A percentile compares a stretch with the other conserved stretches of the same genome.
Conservation (phyloP, 345 rosid genomes). For the rapeseed (Brassica napus) region Da-Ae NC_063452.1:57265501-57266000, state of each 20-base stretch:
- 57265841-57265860: conserved; percentile 52
- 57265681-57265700: conserved; percentile 68
- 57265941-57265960: conserved; percentile 19
- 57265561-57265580: conserved; percentile 4
- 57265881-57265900: conserved; percentile 74
- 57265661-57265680: conserved; percentile 83
- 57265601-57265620: conserved; percentile 71
- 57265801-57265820: conserved; percentile 20
- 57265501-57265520: conserved; percentile 62
- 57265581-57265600: conserved; percentile 35
- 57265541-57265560: conserved; percentile 13
- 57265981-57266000: conserved; percentile 34
- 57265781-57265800: conserved; percentile 14
- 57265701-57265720: conserved; percentile 74
- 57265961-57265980: conserved; percentile 30
- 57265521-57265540: background rate
- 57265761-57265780: conserved; percentile 5
- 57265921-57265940: conserved; percentile 24
- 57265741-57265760: conserved; percentile 9
- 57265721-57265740: conserved; percentile 63
- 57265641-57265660: conserved; percentile 78
- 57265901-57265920: conserved; percentile 19
- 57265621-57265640: conserved; percentile 82
- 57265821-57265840: conserved; percentile 59
- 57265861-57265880: conserved; percentile 73